Evolutionary conservation across 1,139 yeast genomes (phyloP).

Genomic region (Yamadazyma spencermartinsiae): DNA sequence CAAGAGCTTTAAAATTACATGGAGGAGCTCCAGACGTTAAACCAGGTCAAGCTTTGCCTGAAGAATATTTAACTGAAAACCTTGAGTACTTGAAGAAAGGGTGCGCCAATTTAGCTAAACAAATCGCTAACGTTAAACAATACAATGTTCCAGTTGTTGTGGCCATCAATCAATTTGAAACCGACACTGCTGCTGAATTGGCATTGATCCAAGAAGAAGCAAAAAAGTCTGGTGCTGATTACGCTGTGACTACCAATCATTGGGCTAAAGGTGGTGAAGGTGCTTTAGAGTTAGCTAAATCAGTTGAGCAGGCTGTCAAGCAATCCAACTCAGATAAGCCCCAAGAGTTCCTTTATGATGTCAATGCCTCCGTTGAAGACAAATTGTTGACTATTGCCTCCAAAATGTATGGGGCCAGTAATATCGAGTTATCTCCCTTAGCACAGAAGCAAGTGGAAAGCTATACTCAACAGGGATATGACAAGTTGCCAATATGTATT

Average conservation of each 20-base stretch:
- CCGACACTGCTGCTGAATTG: slow-evolving; percentile 70
- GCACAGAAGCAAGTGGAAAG: slow-evolving; percentile 68
- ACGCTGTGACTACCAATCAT: slow-evolving; percentile 74
- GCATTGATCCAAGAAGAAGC: slow-evolving; percentile 64
- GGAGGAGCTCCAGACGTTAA: slow-evolving; percentile 86
- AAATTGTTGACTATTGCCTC: slow-evolving; percentile 65
- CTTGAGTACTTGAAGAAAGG: slow-evolving; percentile 64
- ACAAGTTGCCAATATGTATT: slow-evolving; percentile 73
- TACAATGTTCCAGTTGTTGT: slow-evolving; percentile 79
- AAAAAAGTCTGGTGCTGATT: slow-evolving; percentile 69
- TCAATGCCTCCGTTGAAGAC: slow-evolving; percentile 60
- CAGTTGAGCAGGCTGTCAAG: slow-evolving; percentile 63
- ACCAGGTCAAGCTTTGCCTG: slow-evolving; percentile 75
- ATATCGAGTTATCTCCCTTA: slow-evolving; percentile 63
- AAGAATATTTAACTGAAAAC: slow-evolving; percentile 66
- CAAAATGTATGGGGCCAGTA: slow-evolving; percentile 76
- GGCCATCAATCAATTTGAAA: slow-evolving; percentile 73
- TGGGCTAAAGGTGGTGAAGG: slow-evolving; percentile 85
- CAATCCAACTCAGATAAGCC: slow-evolving; percentile 28
- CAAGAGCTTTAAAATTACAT: slow-evolving; percentile 75
- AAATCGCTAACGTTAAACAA: slow-evolving; percentile 66
- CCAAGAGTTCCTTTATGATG: slow-evolving; percentile 61
- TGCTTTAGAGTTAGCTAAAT: slow-evolving; percentile 64
- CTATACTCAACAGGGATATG: slow-evolving; percentile 70
- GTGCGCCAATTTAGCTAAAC: slow-evolving; percentile 72